Evolutionary conservation across 805 yeast genomes (phyloP).

Genomic region (Debaryomyces castellii): DNA sequence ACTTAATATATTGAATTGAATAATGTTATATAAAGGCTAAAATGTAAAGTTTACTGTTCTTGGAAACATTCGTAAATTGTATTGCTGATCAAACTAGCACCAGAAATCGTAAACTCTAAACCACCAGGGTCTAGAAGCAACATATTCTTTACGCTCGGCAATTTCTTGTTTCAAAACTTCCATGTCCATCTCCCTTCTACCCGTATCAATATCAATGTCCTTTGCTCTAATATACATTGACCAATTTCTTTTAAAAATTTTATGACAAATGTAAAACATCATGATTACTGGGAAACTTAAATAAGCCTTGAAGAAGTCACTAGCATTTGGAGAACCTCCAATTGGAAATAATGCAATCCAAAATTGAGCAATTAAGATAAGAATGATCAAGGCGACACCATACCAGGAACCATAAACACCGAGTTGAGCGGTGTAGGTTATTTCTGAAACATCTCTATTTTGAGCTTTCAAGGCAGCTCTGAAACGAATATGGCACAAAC

Average conservation of each 20-base stretch:
- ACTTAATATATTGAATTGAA: too few species aligned
- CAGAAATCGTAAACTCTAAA: too few species aligned
- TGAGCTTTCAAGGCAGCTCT: slow-evolving; percentile 37
- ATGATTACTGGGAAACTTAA: slow-evolving; percentile 31
- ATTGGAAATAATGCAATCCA: slow-evolving; percentile 64
- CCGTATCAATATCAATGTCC: slow-evolving; percentile 43
- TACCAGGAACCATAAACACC: slow-evolving; percentile 47
- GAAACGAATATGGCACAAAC: slow-evolving; percentile 40
- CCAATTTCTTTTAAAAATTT: slow-evolving; percentile 30
- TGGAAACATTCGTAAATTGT: too few species aligned
- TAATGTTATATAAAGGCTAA: too few species aligned
- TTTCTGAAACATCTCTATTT: slow-evolving; percentile 32
- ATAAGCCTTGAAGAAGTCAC: slow-evolving; percentile 37
- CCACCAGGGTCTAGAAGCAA: too few species aligned
- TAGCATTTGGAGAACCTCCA: slow-evolving; percentile 15
- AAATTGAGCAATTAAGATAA: slow-evolving; percentile 53
- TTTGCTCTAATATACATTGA: slow-evolving; percentile 25
- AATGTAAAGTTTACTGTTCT: too few species aligned
- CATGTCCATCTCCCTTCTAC: slow-evolving; percentile 37
- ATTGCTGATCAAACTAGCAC: too few species aligned
- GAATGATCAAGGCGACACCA: slow-evolving; percentile 47
- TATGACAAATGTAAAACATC: slow-evolving; percentile 39
- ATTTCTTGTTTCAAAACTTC: slow-evolving; percentile 37
- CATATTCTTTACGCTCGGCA: too few species aligned
- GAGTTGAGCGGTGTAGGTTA: slow-evolving; percentile 38